Evolutionary conservation across 768 basidiomycete genomes (phyloP), one percentile per base, ranked within the genome.

Genomic region (Collybiopsis confluens): DNA sequence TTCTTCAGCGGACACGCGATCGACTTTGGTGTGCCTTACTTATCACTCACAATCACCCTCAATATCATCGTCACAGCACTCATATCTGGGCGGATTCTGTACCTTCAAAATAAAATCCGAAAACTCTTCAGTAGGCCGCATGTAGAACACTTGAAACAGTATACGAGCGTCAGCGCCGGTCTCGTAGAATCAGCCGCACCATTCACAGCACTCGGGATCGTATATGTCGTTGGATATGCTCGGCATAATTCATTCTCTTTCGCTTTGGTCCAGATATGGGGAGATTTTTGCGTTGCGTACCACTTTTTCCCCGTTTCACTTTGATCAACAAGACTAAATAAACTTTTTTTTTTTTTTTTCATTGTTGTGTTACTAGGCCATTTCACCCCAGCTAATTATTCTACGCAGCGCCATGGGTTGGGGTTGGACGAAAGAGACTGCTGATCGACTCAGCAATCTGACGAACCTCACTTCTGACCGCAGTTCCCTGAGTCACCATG

Each of bases 161-260:
- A 69, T 57, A 66, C 64, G 2, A 61, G 61, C 35, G 59, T 67
- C 16, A 60, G 56, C 4, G 56, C 65, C 15, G 63, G 66, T 51
- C 54, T 68, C 35, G 54, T 71, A 51, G 66, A 69, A 54, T 62
- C 61, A n/a, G 67, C 68, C 15, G 54, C 63, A 26, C 65, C 65
- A 4, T 70, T 65, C 59, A 62, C 61, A 11, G 9, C 67, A 27
- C 36, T 65, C 16, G 67, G 67, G 10, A 52, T 69, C 41, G 55
- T 54, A 11, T 65, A 64, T 52, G 42, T 68, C 16, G 55, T 67
- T 51, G 56, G 60, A 10, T 67, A 64, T 52, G 65, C 62, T 2
- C 46, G 58, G 13, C 52, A 58, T 36, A 59, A 53, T 42, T 58
- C 56, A 2, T 47, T 64, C n/a, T 56, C 54, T 6, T 50, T 59